Percentiles rank a stretch among this genome's conserved stretches.
Conservation (phyloP, 2,329 filamentous ascomycete species). For the Penicillium freii region DNA sequence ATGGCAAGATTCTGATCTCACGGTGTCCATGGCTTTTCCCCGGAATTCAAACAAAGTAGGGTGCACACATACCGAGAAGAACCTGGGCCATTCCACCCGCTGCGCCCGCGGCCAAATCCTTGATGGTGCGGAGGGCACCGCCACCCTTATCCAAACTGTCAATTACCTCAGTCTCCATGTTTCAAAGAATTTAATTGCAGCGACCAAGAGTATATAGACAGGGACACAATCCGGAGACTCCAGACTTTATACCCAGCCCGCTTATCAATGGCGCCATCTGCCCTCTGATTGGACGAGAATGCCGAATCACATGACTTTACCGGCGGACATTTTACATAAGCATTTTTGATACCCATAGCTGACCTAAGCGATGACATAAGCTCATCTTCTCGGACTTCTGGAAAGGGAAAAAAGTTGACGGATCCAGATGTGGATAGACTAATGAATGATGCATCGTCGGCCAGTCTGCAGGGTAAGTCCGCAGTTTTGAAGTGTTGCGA, state of each 20-base stretch:
- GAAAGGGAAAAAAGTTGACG: constrained; percentile 18
- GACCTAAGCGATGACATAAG: constrained; percentile 17
- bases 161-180: constrained; percentile 37
- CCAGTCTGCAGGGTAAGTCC: constrained; percentile 33
- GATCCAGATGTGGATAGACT: constrained; percentile 15
- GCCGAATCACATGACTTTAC: constrained; percentile 34
- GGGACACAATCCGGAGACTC: constrained; percentile 8
- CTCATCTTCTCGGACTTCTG: constrained; percentile 14
- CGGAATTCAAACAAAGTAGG: constrained; percentile 3
- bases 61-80: constrained; percentile 68
- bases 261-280: constrained; percentile 26
- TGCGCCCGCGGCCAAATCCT: constrained; percentile 89
- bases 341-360: background rate
- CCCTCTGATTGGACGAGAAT: constrained; percentile 33
- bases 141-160: constrained; percentile 40
- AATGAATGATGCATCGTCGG: constrained; percentile 36
- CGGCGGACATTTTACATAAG: constrained; percentile 17
- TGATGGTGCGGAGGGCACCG: constrained; percentile 62
- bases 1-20: background rate
- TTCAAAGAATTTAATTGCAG: constrained; percentile 4
- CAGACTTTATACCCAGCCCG: constrained; percentile 12
- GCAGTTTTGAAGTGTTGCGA: background rate
- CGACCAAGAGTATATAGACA: constrained; percentile 7
- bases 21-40: constrained; percentile 3
- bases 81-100: constrained; percentile 93